Evolutionary conservation across 257 asterid genomes (phyloP).

Genomic region (Solanum boliviense): DNA sequence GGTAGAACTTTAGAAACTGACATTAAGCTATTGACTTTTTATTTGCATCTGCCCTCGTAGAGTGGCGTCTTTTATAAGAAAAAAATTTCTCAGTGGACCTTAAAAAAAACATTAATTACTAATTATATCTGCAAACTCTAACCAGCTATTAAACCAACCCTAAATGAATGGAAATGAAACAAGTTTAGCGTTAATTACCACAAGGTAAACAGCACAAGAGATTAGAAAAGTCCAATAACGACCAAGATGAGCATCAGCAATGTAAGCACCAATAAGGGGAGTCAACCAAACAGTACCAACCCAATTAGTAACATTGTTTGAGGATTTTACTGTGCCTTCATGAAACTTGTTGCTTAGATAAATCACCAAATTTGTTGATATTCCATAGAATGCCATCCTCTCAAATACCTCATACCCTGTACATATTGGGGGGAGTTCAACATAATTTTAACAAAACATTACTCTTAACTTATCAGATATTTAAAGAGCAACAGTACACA

Average conservation of each 20-base stretch:
- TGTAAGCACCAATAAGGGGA: constrained; percentile 65
- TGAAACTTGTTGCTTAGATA: constrained; percentile 46
- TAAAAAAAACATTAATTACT: no score
- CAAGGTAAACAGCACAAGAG: constrained; percentile 43
- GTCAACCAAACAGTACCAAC: constrained; percentile 74
- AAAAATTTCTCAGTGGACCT: no score
- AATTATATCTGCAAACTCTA: background rate
- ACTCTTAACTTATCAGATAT: background rate
- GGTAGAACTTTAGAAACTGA: no score
- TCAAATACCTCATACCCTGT: constrained; percentile 63
- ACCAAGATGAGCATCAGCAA: constrained; percentile 66
- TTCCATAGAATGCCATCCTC: constrained; percentile 77
- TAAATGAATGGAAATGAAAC: background rate
- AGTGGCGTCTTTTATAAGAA: no score
- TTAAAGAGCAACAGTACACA: background rate
- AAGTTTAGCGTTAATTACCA: constrained; percentile 12
- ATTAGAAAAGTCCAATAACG: constrained; percentile 64
- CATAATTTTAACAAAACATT: no score
- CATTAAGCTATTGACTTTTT: no score
- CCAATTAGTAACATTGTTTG: constrained; percentile 77
- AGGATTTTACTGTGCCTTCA: constrained; percentile 67
- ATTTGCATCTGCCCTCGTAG: accelerated
- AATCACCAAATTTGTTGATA: constrained; percentile 57
- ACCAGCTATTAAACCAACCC: accelerated
- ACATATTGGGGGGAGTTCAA: background rate